A percentile compares a stretch with the other conserved stretches of the same genome.
Evolutionary conservation across 441 rosid species (phyloP).

Genomic region (Jatropha podagrica): DNA sequence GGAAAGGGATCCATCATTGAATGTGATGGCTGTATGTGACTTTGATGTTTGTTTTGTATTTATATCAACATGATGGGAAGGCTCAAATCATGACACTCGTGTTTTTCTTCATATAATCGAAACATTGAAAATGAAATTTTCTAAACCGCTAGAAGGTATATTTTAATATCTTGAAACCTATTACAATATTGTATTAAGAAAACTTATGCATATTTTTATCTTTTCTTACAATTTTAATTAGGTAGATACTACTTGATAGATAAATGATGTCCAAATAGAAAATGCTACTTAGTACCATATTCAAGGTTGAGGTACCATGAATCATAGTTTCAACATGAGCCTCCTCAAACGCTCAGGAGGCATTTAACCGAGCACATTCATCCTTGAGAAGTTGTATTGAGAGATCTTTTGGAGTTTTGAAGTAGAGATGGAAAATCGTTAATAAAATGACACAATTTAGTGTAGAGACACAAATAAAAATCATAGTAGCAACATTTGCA

Average conservation of each 20-base stretch:
- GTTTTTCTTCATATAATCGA: not conserved
- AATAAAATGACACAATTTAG: not conserved
- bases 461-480: not conserved
- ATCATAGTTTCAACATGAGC: not conserved
- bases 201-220: too few species aligned
- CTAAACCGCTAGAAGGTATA: not conserved
- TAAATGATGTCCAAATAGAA: not conserved
- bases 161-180: too few species aligned
- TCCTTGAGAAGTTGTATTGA: slow-evolving; percentile 1
- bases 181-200: too few species aligned
- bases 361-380: not conserved
- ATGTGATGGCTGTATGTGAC: not conserved
- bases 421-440: not conserved
- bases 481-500: not conserved
- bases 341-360: not conserved
- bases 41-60: not conserved
- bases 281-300: not conserved
- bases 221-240: not conserved
- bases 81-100: too few species aligned
- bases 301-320: not conserved
- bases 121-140: not conserved
- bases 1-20: not conserved
- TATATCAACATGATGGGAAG: too few species aligned
- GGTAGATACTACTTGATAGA: not conserved
- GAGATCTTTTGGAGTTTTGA: not conserved